These are phyloP conservation scores for Diaporthe sp. DNA, from an alignment of 2,329 filamentous ascomycete species.

Conservation along the genomic window DNA sequence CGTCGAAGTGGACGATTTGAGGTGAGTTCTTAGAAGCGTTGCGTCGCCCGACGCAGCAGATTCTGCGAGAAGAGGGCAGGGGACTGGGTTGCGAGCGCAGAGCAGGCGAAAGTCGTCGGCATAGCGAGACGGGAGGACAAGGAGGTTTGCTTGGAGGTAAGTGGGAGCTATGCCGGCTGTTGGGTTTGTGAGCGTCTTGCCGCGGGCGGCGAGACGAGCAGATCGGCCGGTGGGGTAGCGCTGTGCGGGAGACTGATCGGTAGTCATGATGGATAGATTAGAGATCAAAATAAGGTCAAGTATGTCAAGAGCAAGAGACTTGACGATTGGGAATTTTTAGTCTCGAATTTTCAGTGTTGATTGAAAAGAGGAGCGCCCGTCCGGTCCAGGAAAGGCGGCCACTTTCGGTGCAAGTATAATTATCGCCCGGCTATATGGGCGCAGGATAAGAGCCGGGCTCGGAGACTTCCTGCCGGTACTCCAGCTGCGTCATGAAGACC, in stretches of 20 bases:
- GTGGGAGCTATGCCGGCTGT: constrained; percentile 67
- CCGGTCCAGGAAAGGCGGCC: not conserved
- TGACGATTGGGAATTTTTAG: not conserved
- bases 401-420: not conserved
- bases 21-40: constrained; percentile 42
- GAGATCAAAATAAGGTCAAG: not conserved
- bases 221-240: constrained; percentile 47
- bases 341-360: not conserved
- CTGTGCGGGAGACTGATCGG: not conserved
- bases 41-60: constrained; percentile 55
- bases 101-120: constrained; percentile 68
- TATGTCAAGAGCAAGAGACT: not conserved
- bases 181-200: constrained; percentile 49
- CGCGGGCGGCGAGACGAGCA: constrained; percentile 56
- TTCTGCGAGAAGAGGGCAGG: constrained; percentile 69
- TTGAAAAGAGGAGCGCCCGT: not conserved
- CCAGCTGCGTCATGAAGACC: not conserved
- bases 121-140: constrained; percentile 67
- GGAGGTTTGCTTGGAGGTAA: constrained; percentile 70
- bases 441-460: not conserved
- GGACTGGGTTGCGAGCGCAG: constrained; percentile 70
- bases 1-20: constrained; percentile 40
- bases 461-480: not conserved
- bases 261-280: not conserved
- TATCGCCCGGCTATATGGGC: not conserved